A percentile compares a stretch with the other conserved stretches of the same genome.
Conservation (phyloP, 805 yeast species). For the Tetrapisispora arboricola region DNA sequence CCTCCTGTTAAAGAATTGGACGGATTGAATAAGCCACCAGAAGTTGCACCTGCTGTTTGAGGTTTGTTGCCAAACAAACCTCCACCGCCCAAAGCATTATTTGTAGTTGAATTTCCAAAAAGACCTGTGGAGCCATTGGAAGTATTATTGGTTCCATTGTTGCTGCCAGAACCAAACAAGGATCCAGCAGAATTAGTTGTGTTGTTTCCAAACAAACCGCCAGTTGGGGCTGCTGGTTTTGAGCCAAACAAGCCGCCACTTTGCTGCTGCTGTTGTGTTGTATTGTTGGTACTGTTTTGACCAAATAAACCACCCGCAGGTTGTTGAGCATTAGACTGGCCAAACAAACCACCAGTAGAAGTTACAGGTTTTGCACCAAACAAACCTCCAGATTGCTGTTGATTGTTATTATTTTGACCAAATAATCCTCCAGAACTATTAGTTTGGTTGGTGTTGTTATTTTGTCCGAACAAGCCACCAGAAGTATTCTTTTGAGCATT, state of each 20-base stretch:
- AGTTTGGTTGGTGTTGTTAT: constrained; percentile 4
- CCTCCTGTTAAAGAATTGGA: not conserved
- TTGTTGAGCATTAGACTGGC: constrained; percentile 3
- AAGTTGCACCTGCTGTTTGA: constrained; percentile 7
- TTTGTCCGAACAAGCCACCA: constrained; percentile 15
- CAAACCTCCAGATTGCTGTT: constrained; percentile 19
- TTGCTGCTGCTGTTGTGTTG: constrained; percentile 1
- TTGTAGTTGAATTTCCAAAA: constrained; percentile 13
- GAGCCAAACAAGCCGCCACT: constrained; percentile 19
- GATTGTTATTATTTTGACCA: constrained; percentile 19
- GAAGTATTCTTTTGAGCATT: constrained; percentile 18
- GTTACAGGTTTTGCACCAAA: constrained; percentile 12
- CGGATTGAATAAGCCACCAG: constrained; percentile 37
- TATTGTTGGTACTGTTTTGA: constrained; percentile 1
- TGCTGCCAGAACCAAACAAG: constrained; percentile 21
- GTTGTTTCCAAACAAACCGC: constrained; percentile 10
- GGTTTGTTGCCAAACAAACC: constrained; percentile 29
- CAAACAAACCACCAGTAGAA: constrained; percentile 5
- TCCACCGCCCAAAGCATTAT: constrained; percentile 10
- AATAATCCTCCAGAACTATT: constrained; percentile 20
- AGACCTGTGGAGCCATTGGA: constrained; percentile 3
- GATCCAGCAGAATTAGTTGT: not conserved
- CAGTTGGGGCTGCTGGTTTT: constrained; percentile 4
- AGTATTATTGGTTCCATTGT: constrained; percentile 4
- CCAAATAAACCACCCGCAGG: constrained; percentile 33